Percentiles rank a stretch among this genome's conserved stretches.
Conservation (phyloP, 129 eudicot species). For the Silybum marianum region DNA sequence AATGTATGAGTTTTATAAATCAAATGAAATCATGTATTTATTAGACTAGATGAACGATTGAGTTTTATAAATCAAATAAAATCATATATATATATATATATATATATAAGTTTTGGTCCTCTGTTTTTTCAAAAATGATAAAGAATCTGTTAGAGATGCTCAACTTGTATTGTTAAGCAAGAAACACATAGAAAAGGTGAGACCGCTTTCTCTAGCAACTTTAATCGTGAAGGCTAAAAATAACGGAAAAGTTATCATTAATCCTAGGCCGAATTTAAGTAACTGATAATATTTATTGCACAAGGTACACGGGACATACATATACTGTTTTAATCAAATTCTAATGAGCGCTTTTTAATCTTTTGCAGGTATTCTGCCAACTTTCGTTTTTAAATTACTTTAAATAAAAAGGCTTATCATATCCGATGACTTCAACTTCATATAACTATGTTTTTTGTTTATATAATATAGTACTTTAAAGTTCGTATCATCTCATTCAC, state of each 20-base stretch:
- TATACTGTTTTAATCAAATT: background rate
- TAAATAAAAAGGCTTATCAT: background rate
- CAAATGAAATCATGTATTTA: too few species aligned
- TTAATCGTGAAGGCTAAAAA: background rate
- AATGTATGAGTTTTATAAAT: too few species aligned
- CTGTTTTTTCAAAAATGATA: too few species aligned
- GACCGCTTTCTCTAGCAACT: background rate
- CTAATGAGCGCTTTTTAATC: background rate
- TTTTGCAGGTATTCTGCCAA: background rate
- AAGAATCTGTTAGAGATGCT: background rate
- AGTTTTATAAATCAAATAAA: too few species aligned
- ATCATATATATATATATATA: too few species aligned
- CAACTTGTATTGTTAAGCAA: background rate
- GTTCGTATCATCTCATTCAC: too few species aligned
- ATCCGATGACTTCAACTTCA: constrained; percentile 8
- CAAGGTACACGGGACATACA: background rate
- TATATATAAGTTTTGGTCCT: background rate
- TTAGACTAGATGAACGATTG: too few species aligned
- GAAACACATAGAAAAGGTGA: background rate
- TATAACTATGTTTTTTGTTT: constrained; percentile 5
- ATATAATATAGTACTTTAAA: too few species aligned
- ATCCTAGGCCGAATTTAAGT: background rate
- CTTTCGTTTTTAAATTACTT: background rate
- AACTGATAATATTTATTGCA: background rate
- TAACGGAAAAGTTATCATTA: background rate